phyloP scores from a whole-genome alignment of 495 filamentous ascomycete genomes.

The Amphirosellinia nigrospora region DNA sequence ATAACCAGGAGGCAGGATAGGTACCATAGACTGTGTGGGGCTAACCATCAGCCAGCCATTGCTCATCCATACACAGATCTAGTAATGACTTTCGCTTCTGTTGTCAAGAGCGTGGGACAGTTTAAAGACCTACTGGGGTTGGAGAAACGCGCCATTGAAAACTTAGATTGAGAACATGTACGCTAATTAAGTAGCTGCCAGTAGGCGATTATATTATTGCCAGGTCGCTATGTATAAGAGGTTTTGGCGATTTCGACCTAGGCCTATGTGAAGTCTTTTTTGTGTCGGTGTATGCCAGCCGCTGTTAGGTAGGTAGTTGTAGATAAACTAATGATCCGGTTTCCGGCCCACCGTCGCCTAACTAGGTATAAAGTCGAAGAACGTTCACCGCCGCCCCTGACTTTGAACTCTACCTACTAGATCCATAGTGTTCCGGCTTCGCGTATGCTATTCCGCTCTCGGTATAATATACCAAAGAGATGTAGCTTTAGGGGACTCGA shows the following conservation, averaged over 20 bases:
- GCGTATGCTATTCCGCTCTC: not conserved
- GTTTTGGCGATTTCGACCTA: no score
- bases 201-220: no score
- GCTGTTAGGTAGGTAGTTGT: no score
- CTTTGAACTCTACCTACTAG: not conserved
- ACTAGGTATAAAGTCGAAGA: not conserved
- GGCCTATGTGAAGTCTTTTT: no score
- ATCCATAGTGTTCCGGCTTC: not conserved
- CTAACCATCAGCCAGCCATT: slow-evolving; percentile 3
- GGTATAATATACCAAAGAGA: not conserved
- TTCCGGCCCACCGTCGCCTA: not conserved
- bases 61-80: slow-evolving; percentile 4
- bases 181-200: not conserved
- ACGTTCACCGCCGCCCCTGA: not conserved
- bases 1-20: not conserved
- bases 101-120: not conserved
- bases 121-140: not conserved
- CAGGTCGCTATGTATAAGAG: no score
- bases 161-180: not conserved
- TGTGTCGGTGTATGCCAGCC: not conserved
- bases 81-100: slow-evolving; percentile 18
- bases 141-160: not conserved
- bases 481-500: not conserved
- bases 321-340: not conserved
- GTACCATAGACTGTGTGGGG: slow-evolving; percentile 15